phyloP scores from a whole-genome alignment of 1,139 yeast genomes.

The Yamadazyma jaroonii region DNA sequence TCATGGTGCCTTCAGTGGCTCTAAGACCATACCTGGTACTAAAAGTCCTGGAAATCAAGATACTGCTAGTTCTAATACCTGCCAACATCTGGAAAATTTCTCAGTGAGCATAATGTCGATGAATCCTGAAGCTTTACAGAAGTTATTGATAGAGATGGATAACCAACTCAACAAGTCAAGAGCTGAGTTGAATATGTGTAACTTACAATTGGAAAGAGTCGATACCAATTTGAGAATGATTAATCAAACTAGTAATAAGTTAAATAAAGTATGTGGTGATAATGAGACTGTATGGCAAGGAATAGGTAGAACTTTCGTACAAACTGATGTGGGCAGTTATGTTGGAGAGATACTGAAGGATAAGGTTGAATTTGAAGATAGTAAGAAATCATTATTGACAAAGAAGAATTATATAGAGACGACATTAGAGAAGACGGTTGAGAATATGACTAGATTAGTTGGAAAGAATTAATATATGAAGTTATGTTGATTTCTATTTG shows the following conservation, averaged over 20 bases:
- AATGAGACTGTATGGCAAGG: conserved; percentile 75
- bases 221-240: conserved; percentile 59
- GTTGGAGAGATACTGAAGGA: conserved; percentile 48
- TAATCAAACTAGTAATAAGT: conserved; percentile 53
- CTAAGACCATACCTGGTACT: not conserved
- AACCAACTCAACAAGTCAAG: conserved; percentile 55
- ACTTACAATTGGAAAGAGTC: conserved; percentile 54
- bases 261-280: conserved; percentile 38
- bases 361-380: conserved; percentile 53
- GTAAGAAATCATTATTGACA: conserved; percentile 58
- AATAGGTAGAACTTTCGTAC: conserved; percentile 71
- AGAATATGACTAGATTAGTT: conserved; percentile 56
- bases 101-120: conserved; percentile 21
- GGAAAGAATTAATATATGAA: no score
- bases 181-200: conserved; percentile 64
- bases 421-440: conserved; percentile 71
- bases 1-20: conserved; percentile 8
- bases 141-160: conserved; percentile 60
- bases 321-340: conserved; percentile 44
- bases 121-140: conserved; percentile 53
- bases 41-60: not conserved
- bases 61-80: no score
- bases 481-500: no score
- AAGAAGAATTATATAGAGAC: conserved; percentile 74
- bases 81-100: conserved; percentile 7